Base-by-base conservation (phyloP, 164 flowering plant species). In the Stephania cephalantha region DNA sequence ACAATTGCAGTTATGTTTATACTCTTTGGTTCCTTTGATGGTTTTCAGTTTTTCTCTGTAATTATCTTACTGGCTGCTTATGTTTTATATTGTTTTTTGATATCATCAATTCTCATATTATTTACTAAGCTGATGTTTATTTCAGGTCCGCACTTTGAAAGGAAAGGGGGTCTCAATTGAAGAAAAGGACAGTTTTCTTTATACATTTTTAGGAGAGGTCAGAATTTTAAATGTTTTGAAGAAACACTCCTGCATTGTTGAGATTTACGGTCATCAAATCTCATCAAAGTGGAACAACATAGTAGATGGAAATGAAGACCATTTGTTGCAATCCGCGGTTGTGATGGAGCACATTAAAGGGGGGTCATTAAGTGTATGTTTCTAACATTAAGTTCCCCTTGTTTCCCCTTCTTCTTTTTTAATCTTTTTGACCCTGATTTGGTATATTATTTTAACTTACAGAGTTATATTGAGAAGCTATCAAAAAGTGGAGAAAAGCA, bases 201-300 rank as follows among this genome's bases (percentile, higher is more conserved):
- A 85, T 71, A 81, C 76, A 75, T 93, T 91, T 78, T 70, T 96
- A 65, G 98, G 97, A 7, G 99, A 96, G 85, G 87, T 92, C n/a
- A 86, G 99, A 78, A 86, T 96, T 46, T 81, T 96, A 77, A 82
- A 91, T 69, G 85, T 84, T 78, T 73, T 96, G 79, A 87, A 77
- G 76, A 83, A 84, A 50, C 91, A 90, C 76, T 61, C 93, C 10
- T 92, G 97, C 86, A 92, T 96, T 71, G 90, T 92, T 30, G 90
- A 92, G 80, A 85, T 91, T 71, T 90, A 87, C 82, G 99, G 99
- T 64, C 99, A 96, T 79, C 92, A 85, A 78, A 82, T 96, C 71
- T 88, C 88, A 70, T 87, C 91, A 20, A 84, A 86, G 80, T 92
- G 98, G 99, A 75, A 80, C 71, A 76, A 83, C 69, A 71, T 86